A percentile compares a stretch with the other conserved stretches of the same genome.
Evolutionary conservation across 176 grass and related monocot species (phyloP).

Genomic region (Cenchrus fungigraminus): DNA sequence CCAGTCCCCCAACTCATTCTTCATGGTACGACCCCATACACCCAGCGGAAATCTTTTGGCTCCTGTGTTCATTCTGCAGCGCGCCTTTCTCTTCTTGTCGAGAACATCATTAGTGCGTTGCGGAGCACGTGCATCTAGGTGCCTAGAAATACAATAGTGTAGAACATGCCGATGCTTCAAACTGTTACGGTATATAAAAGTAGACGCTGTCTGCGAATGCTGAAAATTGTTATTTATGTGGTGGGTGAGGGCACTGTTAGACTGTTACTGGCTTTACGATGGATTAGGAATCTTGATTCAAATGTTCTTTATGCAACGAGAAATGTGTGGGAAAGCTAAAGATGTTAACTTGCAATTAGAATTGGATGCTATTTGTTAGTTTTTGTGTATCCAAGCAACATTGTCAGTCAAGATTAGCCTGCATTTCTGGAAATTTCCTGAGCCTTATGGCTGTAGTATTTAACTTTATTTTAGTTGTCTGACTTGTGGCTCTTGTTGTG

Average conservation of each 20-base stretch:
- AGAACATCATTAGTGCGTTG: neutral
- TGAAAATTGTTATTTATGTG: neutral
- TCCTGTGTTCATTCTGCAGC: neutral
- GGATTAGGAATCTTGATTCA: neutral
- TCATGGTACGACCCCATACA: constrained; percentile 54
- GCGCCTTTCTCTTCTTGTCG: neutral
- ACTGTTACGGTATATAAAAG: neutral
- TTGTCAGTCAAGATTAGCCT: neutral
- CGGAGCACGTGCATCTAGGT: neutral
- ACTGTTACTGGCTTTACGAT: neutral
- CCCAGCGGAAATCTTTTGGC: neutral
- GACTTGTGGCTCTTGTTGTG: neutral
- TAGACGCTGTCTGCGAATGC: neutral
- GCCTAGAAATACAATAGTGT: neutral
- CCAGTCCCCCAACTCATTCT: constrained; percentile 84
- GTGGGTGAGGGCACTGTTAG: neutral
- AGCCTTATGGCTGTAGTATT: neutral
- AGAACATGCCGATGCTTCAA: neutral
- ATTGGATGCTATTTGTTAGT: neutral
- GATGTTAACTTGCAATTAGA: neutral
- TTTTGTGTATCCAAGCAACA: neutral
- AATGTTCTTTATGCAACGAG: neutral
- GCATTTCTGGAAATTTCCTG: neutral
- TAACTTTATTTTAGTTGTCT: neutral
- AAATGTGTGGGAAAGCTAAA: neutral